These are phyloP conservation scores for Diaporthe australafricana DNA, from an alignment of 2,329 filamentous ascomycete genomes.

Conservation along the genomic window DNA sequence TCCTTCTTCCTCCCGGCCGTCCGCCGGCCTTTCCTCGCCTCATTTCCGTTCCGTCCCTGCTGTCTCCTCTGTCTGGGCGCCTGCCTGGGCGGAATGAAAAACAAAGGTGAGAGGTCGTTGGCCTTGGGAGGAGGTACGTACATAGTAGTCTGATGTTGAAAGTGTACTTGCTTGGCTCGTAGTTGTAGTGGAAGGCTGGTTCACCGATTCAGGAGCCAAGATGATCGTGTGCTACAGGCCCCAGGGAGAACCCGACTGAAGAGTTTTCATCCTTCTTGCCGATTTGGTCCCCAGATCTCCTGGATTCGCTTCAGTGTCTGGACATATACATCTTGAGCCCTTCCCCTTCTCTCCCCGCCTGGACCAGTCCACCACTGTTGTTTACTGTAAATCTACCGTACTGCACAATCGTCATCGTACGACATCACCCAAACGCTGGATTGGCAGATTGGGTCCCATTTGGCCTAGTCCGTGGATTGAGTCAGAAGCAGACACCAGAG, in stretches of 20 bases:
- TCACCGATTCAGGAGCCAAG: slow-evolving; percentile 36
- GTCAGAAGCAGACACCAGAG: neutral
- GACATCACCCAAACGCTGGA: neutral
- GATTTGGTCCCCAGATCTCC: neutral
- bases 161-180: too few relatives aligned
- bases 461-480: neutral
- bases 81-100: neutral
- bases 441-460: neutral
- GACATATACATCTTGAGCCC: slow-evolving; percentile 27
- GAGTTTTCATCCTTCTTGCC: slow-evolving; percentile 29
- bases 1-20: neutral
- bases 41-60: neutral
- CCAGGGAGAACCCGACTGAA: slow-evolving; percentile 14
- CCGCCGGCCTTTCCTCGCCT: slow-evolving; percentile 3
- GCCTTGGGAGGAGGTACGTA: too few relatives aligned
- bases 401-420: slow-evolving; percentile 13
- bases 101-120: too few relatives aligned
- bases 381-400: neutral
- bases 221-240: slow-evolving; percentile 5
- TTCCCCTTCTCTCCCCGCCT: slow-evolving; percentile 2
- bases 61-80: neutral
- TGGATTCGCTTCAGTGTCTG: slow-evolving; percentile 9
- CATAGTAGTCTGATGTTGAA: too few relatives aligned
- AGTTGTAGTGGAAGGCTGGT: neutral
- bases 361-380: neutral